phyloP scores from a whole-genome alignment of 768 basidiomycete genomes.

The Amanita phalloides region DNA sequence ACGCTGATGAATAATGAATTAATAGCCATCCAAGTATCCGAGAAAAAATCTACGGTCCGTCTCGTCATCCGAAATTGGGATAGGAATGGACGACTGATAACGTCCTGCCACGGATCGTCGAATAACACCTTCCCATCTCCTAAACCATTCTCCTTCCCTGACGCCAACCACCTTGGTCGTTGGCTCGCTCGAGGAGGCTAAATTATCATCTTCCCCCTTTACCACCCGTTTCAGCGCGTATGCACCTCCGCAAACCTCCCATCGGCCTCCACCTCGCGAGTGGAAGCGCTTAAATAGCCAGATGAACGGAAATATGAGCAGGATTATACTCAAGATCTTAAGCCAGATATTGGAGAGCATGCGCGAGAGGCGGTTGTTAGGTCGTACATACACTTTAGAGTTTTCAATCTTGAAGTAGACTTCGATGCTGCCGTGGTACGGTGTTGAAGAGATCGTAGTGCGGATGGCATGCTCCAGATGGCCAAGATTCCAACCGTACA shows the following conservation, averaged over 20 bases:
- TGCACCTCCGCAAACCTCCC: conserved; percentile 69
- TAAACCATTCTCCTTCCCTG: conserved; percentile 73
- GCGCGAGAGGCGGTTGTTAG: conserved; percentile 55
- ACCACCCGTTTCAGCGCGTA: conserved; percentile 57
- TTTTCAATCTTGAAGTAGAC: conserved; percentile 40
- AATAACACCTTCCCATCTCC: conserved; percentile 64
- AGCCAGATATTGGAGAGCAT: conserved; percentile 64
- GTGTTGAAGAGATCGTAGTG: conserved; percentile 31
- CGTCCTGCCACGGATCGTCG: conserved; percentile 40
- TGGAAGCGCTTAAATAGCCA: conserved; percentile 73
- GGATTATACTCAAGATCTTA: conserved; percentile 55
- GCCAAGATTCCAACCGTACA: conserved; percentile 38
- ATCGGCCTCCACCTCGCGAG: conserved; percentile 55
- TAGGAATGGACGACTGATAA: conserved; percentile 27
- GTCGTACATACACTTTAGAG: conserved; percentile 50
- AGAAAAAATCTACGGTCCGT: neutral
- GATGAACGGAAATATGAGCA: conserved; percentile 68
- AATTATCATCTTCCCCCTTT: conserved; percentile 14
- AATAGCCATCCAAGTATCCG: conserved; percentile 4
- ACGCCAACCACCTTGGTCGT: conserved; percentile 38
- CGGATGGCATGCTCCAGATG: conserved; percentile 26
- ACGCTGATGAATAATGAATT: neutral
- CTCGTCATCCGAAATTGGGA: neutral
- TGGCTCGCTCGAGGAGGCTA: neutral
- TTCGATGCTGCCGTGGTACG: conserved; percentile 32